A percentile compares a stretch with the other conserved stretches of the same genome.
phyloP scores from a whole-genome alignment of 108 stramenopile genomes.

The Cyclostephanos tholiformis region DNA sequence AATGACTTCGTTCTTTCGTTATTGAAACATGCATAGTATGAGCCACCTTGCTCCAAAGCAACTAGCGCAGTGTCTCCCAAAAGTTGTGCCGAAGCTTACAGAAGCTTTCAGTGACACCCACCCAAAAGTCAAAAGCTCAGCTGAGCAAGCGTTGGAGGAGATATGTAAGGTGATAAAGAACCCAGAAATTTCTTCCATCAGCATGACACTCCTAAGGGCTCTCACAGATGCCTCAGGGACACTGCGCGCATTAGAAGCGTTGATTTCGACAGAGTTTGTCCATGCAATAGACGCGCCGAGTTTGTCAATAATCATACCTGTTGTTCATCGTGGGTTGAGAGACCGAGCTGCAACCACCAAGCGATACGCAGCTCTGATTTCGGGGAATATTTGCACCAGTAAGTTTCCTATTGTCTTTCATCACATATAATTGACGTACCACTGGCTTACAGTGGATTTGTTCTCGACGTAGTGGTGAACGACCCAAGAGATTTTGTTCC shows the following conservation, averaged over 20 bases:
- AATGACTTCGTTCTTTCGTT: neutral
- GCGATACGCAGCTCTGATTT: slow-evolving; percentile 95
- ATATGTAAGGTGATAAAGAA: slow-evolving; percentile 96
- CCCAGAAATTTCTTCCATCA: slow-evolving; percentile 93
- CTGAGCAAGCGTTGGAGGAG: slow-evolving; percentile 91
- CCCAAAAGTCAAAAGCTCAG: slow-evolving; percentile 93
- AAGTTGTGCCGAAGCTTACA: slow-evolving; percentile 96
- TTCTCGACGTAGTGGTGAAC: slow-evolving; percentile 76
- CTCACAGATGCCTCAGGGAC: slow-evolving; percentile 92
- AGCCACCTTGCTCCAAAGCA: slow-evolving; percentile 98
- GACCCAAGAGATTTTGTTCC: slow-evolving; percentile 94
- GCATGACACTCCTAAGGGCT: slow-evolving; percentile 80
- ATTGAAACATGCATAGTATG: slow-evolving; percentile 61
- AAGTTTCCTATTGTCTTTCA: too few species aligned
- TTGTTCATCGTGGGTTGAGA: slow-evolving; percentile 94
- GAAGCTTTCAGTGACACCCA: slow-evolving; percentile 97
- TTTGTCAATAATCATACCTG: slow-evolving; percentile 96
- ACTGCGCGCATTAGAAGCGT: slow-evolving; percentile 72
- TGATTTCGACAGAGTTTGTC: slow-evolving; percentile 92
- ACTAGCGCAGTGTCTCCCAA: slow-evolving; percentile 93
- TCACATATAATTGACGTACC: too few species aligned
- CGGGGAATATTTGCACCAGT: slow-evolving; percentile 92
- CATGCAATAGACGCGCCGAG: slow-evolving; percentile 99
- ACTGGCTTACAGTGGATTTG: too few species aligned
- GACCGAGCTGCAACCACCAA: slow-evolving; percentile 94